Conservation (phyloP, 1,139 yeast species). For the Lodderomyces metapsilosis region DNA sequence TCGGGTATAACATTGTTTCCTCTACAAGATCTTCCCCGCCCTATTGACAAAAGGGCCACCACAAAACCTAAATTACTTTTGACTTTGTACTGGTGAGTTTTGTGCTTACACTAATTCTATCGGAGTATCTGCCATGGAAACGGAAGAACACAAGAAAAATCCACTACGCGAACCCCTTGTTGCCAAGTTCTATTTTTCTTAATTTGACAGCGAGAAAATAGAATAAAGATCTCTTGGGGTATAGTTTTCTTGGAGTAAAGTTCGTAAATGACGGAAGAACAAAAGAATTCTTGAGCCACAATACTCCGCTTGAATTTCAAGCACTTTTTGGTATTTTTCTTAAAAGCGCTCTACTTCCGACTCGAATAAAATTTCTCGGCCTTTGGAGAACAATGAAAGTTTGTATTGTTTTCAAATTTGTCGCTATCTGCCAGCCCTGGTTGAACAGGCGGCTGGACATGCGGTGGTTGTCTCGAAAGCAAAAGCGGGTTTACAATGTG, state of each 20-base stretch:
- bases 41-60: too few species aligned
- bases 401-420: background rate
- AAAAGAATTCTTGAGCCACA: background rate
- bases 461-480: too few species aligned
- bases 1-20: too few species aligned
- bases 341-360: background rate
- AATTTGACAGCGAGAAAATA: too few species aligned
- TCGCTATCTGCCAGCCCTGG: too few species aligned
- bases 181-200: too few species aligned
- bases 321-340: background rate
- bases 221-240: constrained; percentile 3
- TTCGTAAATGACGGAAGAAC: background rate
- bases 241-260: background rate
- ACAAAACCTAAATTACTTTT: background rate
- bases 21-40: background rate
- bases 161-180: background rate
- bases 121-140: constrained; percentile 2
- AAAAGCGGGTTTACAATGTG: too few species aligned
- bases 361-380: background rate
- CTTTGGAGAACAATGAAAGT: background rate
- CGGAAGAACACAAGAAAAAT: background rate
- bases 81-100: background rate
- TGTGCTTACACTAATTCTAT: background rate
- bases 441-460: too few species aligned
- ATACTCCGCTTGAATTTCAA: background rate